Evolutionary conservation across 2,329 filamentous ascomycete genomes (phyloP), one percentile per base, ranked within the genome.

Genomic region (Trichothecium sympodiale): DNA sequence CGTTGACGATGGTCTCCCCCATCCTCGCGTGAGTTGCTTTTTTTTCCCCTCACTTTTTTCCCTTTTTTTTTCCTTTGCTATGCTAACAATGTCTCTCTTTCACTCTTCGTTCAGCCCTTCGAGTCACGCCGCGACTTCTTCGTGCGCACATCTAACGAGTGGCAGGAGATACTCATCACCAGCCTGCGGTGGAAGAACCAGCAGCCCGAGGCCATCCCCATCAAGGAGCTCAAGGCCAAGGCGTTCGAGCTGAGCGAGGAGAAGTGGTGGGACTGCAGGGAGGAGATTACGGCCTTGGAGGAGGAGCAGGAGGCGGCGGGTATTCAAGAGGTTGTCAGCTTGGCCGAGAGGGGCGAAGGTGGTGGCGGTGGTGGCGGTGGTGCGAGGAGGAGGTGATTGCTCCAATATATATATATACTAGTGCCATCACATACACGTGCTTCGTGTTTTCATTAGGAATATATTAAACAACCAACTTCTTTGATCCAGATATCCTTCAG

Each of bases 201-300:
- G 31, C 72, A 77, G 44, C 71, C 74, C 3, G 81, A 83, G 55
- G 70, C 76, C 29, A 70, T 85, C 44, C 69, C 76, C 1, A 66
- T 93, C 51, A 98, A 98, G 66, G 91, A 96, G 64, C 78, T 96
- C 50, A 87, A 94, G 57, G 82, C 88, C 50, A 79, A 77, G 54
- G 91, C 87, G 1, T 98, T 95, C 55, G 81, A 86, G 52, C 71
- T 86, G 44, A 88, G 88, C 29, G 91, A 98, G 59, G 83, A 88
- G 62, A 94, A 94, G 57, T 98, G 91, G 91, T 98, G 91, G 91
- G 91, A 95, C 66, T 87, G 82, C 54, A 74, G 91, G 48, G 91
- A 98, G 63, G 89, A 96, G 62, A 83, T 98, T 45, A 82, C 80
- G 36, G 82, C 77, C 6, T 60, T 96, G 51, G 91, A 98, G 60